Percentiles rank a stretch among this genome's conserved stretches.
phyloP scores from a whole-genome alignment of 768 basidiomycete genomes.

The Pleurotus ostreatus region DNA sequence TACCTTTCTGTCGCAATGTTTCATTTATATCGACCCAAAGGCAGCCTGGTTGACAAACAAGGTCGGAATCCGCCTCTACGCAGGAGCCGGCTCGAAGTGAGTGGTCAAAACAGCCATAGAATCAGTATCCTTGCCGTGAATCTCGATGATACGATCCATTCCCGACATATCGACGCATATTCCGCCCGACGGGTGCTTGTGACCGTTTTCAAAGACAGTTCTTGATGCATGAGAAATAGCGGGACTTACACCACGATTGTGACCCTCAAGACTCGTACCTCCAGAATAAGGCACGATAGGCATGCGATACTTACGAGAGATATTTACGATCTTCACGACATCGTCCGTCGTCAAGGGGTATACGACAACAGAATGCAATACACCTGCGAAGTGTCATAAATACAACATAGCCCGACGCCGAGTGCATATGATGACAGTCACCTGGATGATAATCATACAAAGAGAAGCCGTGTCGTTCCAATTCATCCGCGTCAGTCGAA shows the following conservation, averaged over 20 bases:
- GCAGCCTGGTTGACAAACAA: conserved; percentile 71
- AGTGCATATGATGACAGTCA: conserved; percentile 18
- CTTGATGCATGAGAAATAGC: not conserved
- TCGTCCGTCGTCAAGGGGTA: conserved; percentile 73
- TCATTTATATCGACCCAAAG: conserved; percentile 74
- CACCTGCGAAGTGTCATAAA: conserved; percentile 22
- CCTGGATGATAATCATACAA: conserved; percentile 47
- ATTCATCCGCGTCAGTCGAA: conserved; percentile 47
- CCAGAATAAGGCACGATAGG: conserved; percentile 78
- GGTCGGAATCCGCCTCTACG: conserved; percentile 64
- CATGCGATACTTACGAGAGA: conserved; percentile 70
- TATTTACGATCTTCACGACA: conserved; percentile 71
- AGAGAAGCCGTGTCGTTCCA: conserved; percentile 53
- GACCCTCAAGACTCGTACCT: conserved; percentile 79
- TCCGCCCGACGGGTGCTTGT: conserved; percentile 44
- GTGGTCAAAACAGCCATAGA: not conserved
- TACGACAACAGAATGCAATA: conserved; percentile 55
- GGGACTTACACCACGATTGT: conserved; percentile 53
- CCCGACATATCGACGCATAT: conserved; percentile 75
- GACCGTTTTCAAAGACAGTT: not conserved
- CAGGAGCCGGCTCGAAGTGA: not conserved
- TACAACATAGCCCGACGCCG: not conserved
- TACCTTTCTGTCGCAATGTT: conserved; percentile 56
- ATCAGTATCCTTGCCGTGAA: conserved; percentile 51
- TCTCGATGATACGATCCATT: conserved; percentile 75